Percentiles rank a stretch among this genome's conserved stretches.
Evolutionary conservation across 208 protist genomes (phyloP).

Genomic region (Acanthamoeba quina): DNA sequence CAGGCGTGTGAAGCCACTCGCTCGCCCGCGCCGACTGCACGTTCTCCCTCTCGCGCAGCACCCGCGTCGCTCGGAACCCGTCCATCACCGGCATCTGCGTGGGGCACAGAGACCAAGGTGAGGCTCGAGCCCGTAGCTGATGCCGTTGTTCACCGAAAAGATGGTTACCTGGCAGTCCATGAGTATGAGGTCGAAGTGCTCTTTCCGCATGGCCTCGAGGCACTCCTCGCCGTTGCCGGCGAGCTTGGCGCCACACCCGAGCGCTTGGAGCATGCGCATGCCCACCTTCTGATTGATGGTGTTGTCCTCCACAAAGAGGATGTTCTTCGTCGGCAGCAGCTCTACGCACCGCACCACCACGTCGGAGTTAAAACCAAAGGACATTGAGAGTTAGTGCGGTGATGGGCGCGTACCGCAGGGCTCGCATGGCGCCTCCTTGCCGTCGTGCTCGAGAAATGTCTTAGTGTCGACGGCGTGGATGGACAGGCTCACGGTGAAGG

Average conservation of each 20-base stretch:
- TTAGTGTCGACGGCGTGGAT: neutral
- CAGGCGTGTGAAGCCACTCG: neutral
- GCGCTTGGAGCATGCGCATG: constrained; percentile 37
- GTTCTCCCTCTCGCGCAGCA: constrained; percentile 16
- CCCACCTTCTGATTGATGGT: constrained; percentile 66
- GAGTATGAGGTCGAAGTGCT: constrained; percentile 5
- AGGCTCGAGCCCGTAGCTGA: too few relatives aligned
- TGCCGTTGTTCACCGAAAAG: too few relatives aligned
- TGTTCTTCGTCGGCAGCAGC: neutral
- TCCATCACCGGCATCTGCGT: constrained; percentile 70
- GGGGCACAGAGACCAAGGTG: neutral
- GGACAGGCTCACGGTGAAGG: constrained; percentile 4
- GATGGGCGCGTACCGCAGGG: neutral
- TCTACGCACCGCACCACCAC: neutral
- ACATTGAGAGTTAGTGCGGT: too few relatives aligned
- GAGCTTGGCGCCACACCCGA: constrained; percentile 23
- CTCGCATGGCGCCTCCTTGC: neutral
- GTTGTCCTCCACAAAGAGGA: constrained; percentile 66
- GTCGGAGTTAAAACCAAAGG: too few relatives aligned
- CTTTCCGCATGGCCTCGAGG: neutral
- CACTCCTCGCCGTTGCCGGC: constrained; percentile 26
- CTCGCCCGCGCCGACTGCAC: too few relatives aligned
- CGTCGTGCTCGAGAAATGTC: neutral
- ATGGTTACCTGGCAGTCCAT: neutral
- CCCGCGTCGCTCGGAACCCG: constrained; percentile 20